Evolutionary conservation across 2,329 filamentous ascomycete genomes (phyloP), one percentile per base, ranked within the genome.

Genomic region (Clathrospora elynae): DNA sequence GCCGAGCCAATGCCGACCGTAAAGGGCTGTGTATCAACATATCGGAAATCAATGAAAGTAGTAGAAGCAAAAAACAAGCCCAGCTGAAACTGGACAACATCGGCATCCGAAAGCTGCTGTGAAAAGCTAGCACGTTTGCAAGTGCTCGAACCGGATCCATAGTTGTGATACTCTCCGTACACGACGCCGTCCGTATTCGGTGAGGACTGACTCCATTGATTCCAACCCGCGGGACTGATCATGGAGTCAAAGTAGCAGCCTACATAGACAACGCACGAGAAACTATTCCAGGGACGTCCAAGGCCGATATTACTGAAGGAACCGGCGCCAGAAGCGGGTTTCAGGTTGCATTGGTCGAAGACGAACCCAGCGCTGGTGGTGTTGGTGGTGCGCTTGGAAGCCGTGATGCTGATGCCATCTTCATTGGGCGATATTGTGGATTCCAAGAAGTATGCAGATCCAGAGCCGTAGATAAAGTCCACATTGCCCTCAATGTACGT

Each of bases 401-500:
- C 69, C 6, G 68, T 71, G 28, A 72, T 63, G 30, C 55, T 62
- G 38, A 64, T 55, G n/a, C 54, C 63, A 24, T 71, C 68, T 19
- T 63, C 59, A 28, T 70, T 71, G 0, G 68, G 63, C 4, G 67
- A 60, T 13, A 71, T 71, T 5, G 65, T 69, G 6, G 62, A 64
- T 41, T 63, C 65, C n/a, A 57, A 58, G 63, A 77, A 76, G 49
- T 77, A 77, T 5, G 62, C 74, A 1, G 72, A 63, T 2, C 73
- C 74, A 17, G 66, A 60, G 7, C 74, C 74, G 55, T 69, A 70
- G 14, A 71, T 75, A 64, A 75, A 74, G 24, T 76, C 71, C 22
- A 73, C 62, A 17, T 71, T 71, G 4, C 70, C 71, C 41, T 70
- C 66, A 22, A 73, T 64, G 42, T 71, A 70, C 6, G 64, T 67